Evolutionary conservation across 371 early-diverging fungal genomes (phyloP).

Genomic region (Encephalitozoon intestinalis): DNA sequence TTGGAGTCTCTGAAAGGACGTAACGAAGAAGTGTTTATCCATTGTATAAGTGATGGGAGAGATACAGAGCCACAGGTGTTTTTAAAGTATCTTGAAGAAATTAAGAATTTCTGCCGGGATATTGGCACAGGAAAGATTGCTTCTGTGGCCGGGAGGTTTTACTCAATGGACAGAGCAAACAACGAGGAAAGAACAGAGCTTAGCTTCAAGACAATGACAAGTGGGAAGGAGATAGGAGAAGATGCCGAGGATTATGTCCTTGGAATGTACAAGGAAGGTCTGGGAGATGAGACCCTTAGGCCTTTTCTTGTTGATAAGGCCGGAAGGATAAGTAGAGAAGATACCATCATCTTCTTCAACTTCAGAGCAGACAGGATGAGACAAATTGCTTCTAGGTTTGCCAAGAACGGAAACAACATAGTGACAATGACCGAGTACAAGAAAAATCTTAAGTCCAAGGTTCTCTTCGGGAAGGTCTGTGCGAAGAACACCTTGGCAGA

Average conservation of each 20-base stretch:
- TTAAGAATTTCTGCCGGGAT: constrained; percentile 49
- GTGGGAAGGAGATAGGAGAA: constrained; percentile 59
- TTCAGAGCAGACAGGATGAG: constrained; percentile 96
- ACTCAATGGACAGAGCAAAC: constrained; percentile 99
- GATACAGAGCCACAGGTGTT: constrained; percentile 82
- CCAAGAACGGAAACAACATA: constrained; percentile 57
- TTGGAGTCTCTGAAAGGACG: constrained; percentile 68
- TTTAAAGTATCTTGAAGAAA: constrained; percentile 56
- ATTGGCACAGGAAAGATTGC: constrained; percentile 72
- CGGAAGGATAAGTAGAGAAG: constrained; percentile 67
- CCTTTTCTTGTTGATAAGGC: constrained; percentile 56
- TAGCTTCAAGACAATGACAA: constrained; percentile 78
- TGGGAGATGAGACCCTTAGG: constrained; percentile 55
- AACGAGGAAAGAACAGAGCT: constrained; percentile 89
- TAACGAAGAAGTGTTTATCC: constrained; percentile 77
- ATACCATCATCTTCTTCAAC: constrained; percentile 80
- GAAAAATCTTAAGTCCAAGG: constrained; percentile 75
- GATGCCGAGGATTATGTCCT: neutral
- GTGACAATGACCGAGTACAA: constrained; percentile 95
- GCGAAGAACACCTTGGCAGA: constrained; percentile 93
- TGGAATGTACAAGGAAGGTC: constrained; percentile 14
- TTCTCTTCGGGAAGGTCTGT: constrained; percentile 76
- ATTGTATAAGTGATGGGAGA: constrained; percentile 94
- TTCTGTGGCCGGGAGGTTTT: constrained; percentile 88
- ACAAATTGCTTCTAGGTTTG: constrained; percentile 66